Conservation (phyloP, 1,284 basidiomycete species). For the Irpex sp. region DNA sequence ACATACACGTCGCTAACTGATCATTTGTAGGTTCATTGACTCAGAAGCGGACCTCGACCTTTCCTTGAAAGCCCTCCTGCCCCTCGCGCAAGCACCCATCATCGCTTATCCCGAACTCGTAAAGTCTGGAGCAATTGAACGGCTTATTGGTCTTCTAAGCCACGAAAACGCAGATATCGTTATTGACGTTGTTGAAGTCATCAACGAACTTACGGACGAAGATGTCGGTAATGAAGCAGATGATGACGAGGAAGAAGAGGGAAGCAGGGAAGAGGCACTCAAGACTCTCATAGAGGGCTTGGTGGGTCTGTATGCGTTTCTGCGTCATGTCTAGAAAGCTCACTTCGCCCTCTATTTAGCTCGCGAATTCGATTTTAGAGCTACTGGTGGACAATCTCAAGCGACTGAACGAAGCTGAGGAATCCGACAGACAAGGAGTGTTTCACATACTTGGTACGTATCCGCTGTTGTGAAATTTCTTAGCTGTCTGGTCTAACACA, state of each 20-base stretch:
- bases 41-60: constrained; percentile 94
- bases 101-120: constrained; percentile 90
- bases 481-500: background rate
- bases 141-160: constrained; percentile 80
- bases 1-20: background rate
- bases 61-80: constrained; percentile 81
- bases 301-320: constrained; percentile 43
- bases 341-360: constrained; percentile 35
- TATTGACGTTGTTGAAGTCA: constrained; percentile 85
- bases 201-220: constrained; percentile 95
- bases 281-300: constrained; percentile 72
- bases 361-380: constrained; percentile 82
- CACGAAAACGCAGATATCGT: constrained; percentile 95
- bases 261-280: constrained; percentile 65
- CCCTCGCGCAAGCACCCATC: constrained; percentile 84
- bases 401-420: constrained; percentile 81
- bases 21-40: constrained; percentile 82
- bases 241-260: constrained; percentile 60
- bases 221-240: constrained; percentile 83
- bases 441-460: constrained; percentile 82
- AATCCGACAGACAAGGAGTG: constrained; percentile 85
- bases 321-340: background rate
- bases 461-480: background rate
- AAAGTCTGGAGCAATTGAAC: constrained; percentile 64
- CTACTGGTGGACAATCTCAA: constrained; percentile 87